phyloP scores from a whole-genome alignment of 768 basidiomycete genomes.

The Termitomyces bulborhizus region DNA sequence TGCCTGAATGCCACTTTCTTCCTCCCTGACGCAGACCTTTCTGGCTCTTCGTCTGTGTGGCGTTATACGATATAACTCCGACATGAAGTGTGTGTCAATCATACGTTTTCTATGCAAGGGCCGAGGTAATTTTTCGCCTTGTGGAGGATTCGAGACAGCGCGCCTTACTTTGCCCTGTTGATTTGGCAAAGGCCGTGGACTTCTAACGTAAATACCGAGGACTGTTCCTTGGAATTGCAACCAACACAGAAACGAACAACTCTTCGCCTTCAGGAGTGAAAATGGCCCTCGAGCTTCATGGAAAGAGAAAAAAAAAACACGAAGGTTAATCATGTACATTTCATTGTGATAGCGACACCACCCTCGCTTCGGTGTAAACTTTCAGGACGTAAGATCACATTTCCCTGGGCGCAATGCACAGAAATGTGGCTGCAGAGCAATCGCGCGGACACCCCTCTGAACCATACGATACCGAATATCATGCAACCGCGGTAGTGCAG shows the following conservation, averaged over 20 bases:
- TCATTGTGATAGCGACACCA: neutral
- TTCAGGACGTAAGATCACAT: constrained; percentile 27
- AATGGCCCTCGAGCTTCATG: neutral
- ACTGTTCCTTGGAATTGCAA: too few relatives aligned
- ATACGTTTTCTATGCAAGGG: constrained; percentile 26
- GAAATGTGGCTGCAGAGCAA: constrained; percentile 49
- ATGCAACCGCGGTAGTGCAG: constrained; percentile 36
- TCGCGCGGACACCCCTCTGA: constrained; percentile 39
- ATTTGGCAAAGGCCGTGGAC: constrained; percentile 20
- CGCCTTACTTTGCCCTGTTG: constrained; percentile 30
- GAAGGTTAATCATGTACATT: neutral
- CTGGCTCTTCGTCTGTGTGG: constrained; percentile 27
- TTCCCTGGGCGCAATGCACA: constrained; percentile 44
- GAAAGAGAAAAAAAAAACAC: neutral
- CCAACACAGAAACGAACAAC: neutral
- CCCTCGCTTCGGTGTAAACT: neutral
- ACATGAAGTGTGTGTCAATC: constrained; percentile 1
- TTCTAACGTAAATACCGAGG: too few relatives aligned
- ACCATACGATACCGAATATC: constrained; percentile 45
- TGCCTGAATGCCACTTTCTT: neutral
- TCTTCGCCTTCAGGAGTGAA: neutral
- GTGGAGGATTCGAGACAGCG: constrained; percentile 27
- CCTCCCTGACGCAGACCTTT: constrained; percentile 13
- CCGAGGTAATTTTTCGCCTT: constrained; percentile 24
- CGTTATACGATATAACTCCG: constrained; percentile 16